Conservation (phyloP, 345 rosid species). For the Durio zibethinus region DNA sequence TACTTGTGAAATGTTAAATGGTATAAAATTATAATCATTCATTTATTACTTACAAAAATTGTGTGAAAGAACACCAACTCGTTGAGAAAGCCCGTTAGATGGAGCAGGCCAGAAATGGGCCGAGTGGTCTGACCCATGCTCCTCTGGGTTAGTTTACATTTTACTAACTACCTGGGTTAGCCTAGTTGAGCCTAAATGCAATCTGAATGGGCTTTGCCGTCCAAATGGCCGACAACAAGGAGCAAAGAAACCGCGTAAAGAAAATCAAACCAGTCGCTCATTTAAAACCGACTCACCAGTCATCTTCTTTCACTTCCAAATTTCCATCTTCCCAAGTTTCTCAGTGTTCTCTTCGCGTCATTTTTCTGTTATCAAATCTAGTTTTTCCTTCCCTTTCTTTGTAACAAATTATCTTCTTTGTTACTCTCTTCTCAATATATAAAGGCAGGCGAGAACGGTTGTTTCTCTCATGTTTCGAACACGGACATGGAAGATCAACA, state of each 20-base stretch:
- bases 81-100: too few relatives aligned
- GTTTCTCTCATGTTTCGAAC: background rate
- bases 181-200: background rate
- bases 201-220: background rate
- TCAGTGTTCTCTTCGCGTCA: conserved; percentile 1
- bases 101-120: too few relatives aligned
- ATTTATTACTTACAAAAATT: too few relatives aligned
- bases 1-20: too few relatives aligned
- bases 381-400: background rate
- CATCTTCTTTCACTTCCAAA: background rate
- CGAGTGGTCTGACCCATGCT: too few relatives aligned
- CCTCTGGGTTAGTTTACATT: background rate
- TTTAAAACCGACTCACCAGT: background rate
- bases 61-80: too few relatives aligned
- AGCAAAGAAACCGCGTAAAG: background rate
- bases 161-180: background rate
- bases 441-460: background rate
- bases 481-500: background rate
- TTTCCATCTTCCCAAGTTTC: background rate
- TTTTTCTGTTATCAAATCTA: background rate
- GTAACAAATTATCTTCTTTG: background rate
- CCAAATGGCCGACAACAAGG: background rate
- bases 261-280: background rate
- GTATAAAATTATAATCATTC: too few relatives aligned
- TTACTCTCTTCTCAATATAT: background rate